These are phyloP conservation scores for Phytopythium litorale DNA, from an alignment of 352 stramenopile species.

Conservation along the genomic window DNA sequence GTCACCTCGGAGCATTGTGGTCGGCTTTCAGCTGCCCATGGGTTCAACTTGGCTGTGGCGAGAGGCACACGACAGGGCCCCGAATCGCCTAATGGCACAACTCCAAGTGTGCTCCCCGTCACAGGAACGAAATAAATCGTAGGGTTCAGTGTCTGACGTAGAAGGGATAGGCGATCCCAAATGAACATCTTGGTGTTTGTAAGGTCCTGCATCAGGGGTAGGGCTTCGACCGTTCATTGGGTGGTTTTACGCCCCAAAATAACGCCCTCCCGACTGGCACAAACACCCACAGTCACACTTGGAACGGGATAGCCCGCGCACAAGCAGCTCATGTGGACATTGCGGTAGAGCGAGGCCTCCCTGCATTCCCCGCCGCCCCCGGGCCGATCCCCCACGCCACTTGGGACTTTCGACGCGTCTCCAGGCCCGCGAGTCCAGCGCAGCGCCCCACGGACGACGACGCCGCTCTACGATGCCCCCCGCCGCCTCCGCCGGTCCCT, in stretches of 20 bases:
- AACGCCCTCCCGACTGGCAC: background rate
- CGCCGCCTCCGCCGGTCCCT: background rate
- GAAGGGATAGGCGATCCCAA: background rate
- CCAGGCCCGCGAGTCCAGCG: background rate
- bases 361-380: background rate
- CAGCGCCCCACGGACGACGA: background rate
- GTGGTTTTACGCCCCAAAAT: background rate
- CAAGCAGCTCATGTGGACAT: slow-evolving; percentile 1
- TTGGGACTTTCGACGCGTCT: background rate
- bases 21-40: too few species aligned
- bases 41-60: too few species aligned
- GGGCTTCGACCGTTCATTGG: background rate
- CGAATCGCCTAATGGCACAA: background rate
- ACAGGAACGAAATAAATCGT: background rate
- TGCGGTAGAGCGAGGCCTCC: background rate
- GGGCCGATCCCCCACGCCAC: background rate
- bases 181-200: background rate
- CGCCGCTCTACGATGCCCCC: background rate
- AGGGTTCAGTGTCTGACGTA: background rate
- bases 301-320: slow-evolving; percentile 3
- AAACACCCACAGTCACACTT: background rate
- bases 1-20: too few species aligned
- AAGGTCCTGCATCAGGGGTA: background rate
- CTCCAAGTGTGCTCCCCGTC: background rate
- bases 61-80: background rate